Conservation (phyloP, 148 eudicot genomes). For the Euryodendron excelsum region DNA sequence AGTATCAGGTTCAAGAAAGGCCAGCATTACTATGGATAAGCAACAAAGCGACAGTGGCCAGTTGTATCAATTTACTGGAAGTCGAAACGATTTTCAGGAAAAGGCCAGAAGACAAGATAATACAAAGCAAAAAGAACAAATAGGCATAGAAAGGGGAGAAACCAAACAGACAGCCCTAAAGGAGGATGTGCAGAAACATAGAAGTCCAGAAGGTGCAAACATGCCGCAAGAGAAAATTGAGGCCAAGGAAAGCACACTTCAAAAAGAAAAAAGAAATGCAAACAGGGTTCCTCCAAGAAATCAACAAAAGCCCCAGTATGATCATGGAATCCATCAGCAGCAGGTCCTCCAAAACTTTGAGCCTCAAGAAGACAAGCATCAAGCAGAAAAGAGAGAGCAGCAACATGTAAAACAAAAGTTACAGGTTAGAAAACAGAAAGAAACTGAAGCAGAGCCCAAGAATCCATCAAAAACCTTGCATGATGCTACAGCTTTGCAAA, state of each 20-base stretch:
- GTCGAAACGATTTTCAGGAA: slow-evolving; percentile 14
- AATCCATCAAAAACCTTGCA: slow-evolving; percentile 26
- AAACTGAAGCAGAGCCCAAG: slow-evolving; percentile 15
- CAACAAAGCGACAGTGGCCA: slow-evolving; percentile 30
- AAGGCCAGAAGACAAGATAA: slow-evolving; percentile 16
- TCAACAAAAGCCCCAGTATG: slow-evolving; percentile 29
- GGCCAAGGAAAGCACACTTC: slow-evolving; percentile 16
- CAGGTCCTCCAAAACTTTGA: slow-evolving; percentile 23
- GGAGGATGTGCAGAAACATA: slow-evolving; percentile 27
- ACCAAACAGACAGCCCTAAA: slow-evolving; percentile 21
- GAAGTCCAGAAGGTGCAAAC: slow-evolving; percentile 20
- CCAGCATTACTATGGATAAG: slow-evolving; percentile 21
- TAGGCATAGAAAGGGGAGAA: slow-evolving; percentile 20
- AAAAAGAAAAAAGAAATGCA: slow-evolving; percentile 26
- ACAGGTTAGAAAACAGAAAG: slow-evolving; percentile 29
- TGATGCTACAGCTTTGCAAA: slow-evolving; percentile 27
- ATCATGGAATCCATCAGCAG: slow-evolving; percentile 25
- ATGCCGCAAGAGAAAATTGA: slow-evolving; percentile 10
- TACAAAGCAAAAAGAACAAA: slow-evolving; percentile 10
- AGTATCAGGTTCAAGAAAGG: slow-evolving; percentile 26
- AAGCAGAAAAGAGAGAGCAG: slow-evolving; percentile 33
- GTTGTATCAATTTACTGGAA: slow-evolving; percentile 15
- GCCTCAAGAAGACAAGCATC: slow-evolving; percentile 42
- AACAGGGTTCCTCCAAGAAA: slow-evolving; percentile 21
- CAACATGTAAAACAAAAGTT: slow-evolving; percentile 26